Base-by-base conservation (phyloP, 2,329 filamentous ascomycete species). In the Oidium heveae region DNA sequence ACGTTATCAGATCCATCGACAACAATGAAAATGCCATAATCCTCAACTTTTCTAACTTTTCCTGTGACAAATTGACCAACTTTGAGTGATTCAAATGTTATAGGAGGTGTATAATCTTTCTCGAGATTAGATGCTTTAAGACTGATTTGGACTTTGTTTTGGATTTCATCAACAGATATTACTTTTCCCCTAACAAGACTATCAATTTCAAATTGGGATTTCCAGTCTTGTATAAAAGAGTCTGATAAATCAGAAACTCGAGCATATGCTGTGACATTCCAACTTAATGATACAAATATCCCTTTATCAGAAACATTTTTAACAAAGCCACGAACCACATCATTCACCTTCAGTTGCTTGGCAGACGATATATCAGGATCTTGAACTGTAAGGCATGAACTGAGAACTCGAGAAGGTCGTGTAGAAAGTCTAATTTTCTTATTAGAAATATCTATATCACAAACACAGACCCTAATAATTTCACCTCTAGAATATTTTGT, bases 11-110 rank as follows among this genome's bases (percentile, higher is more conserved):
- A 93, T 57, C 83, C 80, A 66, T 95, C 86, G 20, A 98, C 72
- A 46, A 93, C 77, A 61, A 98, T 84, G 66, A 98, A 98, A 5
- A 89, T 89, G 59, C 91, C 91, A 65, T 88, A 98, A 34, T 94
- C 84, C 63, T 94, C 86, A 1, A 96, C 87, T 68, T 93, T 94
- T 62, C 88, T 82, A 55, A 98, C 79, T 64, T 86, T 94, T 52
- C 88, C 91, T 13, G 85, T 94, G 36, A 98, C 75, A 34, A 87
- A 71, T 66, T 94, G 84, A 7, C 87, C 88, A 58, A 76, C 71
- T 63, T 82, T 78, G 55, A 96, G 71, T 60, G 94, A 85, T n/a
- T 74, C 73, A 58, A 89, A 82, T 0, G 76, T 80, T n/a, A 82
- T 66, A 1, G 79, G 80, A 22, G 84, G 77, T 47, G 79, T 77